phyloP scores from a whole-genome alignment of 345 rosid species.

The Sisymbrium irio region DNA sequence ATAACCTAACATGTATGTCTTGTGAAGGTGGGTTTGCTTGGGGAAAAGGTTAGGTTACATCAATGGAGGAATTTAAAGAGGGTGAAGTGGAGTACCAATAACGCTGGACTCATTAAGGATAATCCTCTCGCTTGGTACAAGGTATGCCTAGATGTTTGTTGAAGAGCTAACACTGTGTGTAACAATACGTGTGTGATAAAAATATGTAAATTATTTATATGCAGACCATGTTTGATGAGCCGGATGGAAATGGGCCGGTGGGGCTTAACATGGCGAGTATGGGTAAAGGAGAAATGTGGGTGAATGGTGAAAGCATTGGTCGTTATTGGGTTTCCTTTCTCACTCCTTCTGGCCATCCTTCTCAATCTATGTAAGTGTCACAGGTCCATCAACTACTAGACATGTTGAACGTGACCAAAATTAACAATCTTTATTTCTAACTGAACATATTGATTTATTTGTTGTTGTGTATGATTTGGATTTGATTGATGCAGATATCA shows the following conservation, averaged over 20 bases:
- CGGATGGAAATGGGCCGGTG: constrained; percentile 49
- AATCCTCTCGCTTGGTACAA: constrained; percentile 80
- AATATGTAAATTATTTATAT: not conserved
- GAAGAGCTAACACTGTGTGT: not conserved
- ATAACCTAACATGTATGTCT: constrained; percentile 4
- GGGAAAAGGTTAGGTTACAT: constrained; percentile 56
- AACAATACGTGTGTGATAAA: not conserved
- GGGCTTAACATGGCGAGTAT: constrained; percentile 59
- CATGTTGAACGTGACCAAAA: not conserved
- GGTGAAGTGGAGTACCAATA: constrained; percentile 48
- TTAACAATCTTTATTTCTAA: not conserved
- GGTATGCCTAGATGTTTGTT: constrained; percentile 39
- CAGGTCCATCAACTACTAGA: not conserved
- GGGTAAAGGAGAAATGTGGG: constrained; percentile 92
- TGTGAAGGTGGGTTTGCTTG: constrained; percentile 62
- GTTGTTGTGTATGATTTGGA: not conserved
- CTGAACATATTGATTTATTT: not conserved
- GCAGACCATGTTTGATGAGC: constrained; percentile 64
- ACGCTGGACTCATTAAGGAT: constrained; percentile 31
- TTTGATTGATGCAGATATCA: constrained; percentile 53
- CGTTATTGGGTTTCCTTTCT: constrained; percentile 82
- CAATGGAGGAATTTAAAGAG: constrained; percentile 32
- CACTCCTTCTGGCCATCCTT: constrained; percentile 57
- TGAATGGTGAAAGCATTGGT: constrained; percentile 81
- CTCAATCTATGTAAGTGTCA: constrained; percentile 59